A percentile compares a stretch with the other conserved stretches of the same genome.
Evolutionary conservation across 768 basidiomycete genomes (phyloP).

Genomic region (Omphalotus guepiniiformis): DNA sequence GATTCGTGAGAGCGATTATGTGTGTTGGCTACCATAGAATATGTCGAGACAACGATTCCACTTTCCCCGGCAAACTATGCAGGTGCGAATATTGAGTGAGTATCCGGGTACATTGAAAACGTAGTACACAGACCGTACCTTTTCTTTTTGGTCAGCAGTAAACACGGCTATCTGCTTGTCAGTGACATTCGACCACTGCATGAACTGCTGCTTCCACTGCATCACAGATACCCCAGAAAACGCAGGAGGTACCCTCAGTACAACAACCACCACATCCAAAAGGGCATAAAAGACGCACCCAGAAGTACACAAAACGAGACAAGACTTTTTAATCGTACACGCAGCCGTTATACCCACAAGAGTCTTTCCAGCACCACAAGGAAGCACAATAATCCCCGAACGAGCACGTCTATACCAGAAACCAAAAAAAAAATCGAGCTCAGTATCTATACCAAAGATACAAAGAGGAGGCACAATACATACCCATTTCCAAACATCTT

Average conservation of each 20-base stretch:
- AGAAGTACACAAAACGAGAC: slow-evolving; percentile 94
- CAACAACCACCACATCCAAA: neutral
- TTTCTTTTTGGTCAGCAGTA: slow-evolving; percentile 97
- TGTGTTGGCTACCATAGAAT: slow-evolving; percentile 99
- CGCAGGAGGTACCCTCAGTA: too few relatives aligned
- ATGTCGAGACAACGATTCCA: slow-evolving; percentile 97
- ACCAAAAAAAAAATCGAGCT: too few relatives aligned
- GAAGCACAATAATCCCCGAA: slow-evolving; percentile 96
- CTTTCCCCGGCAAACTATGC: slow-evolving; percentile 90
- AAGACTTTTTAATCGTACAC: slow-evolving; percentile 99
- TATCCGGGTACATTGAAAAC: neutral
- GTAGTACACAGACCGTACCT: slow-evolving; percentile 42
- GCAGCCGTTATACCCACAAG: slow-evolving; percentile 99
- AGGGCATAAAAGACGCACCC: slow-evolving; percentile 58
- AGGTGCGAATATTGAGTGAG: slow-evolving; percentile 9
- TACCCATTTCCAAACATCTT: slow-evolving; percentile 99
- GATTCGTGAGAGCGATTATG: slow-evolving; percentile 98
- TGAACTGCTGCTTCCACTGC: slow-evolving; percentile 99
- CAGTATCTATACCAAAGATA: slow-evolving; percentile 5
- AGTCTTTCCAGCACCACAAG: slow-evolving; percentile 98
- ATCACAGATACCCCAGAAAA: slow-evolving; percentile 77
- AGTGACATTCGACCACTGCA: slow-evolving; percentile 98
- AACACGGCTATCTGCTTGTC: slow-evolving; percentile 97
- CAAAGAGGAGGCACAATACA: slow-evolving; percentile 16
- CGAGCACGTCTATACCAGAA: slow-evolving; percentile 72